phyloP scores from a whole-genome alignment of 2,329 filamentous ascomycete species.

The Fusarium sp. region DNA sequence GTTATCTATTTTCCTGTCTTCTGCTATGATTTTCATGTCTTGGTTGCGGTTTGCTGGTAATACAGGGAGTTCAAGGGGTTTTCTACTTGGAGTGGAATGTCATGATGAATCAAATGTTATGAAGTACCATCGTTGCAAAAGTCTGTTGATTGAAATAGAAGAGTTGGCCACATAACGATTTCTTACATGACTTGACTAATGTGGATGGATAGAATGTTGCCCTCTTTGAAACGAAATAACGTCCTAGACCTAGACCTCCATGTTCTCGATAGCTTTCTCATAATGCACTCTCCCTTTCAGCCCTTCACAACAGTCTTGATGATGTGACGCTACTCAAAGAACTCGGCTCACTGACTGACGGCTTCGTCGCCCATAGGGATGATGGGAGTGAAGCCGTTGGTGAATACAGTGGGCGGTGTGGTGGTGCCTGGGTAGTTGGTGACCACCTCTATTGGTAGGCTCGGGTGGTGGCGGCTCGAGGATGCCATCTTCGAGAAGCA shows the following conservation, averaged over 20 bases:
- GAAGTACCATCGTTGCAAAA: conserved; percentile 26
- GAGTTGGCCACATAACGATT: conserved; percentile 1
- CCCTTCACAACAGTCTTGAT: background rate
- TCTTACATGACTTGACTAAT: background rate
- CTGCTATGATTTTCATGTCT: background rate
- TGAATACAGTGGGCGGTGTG: conserved; percentile 40
- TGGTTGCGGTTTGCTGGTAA: background rate
- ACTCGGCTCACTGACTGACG: conserved; percentile 9
- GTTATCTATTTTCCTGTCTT: conserved; percentile 9
- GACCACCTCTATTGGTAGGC: background rate
- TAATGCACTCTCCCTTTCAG: background rate
- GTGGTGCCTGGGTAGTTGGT: conserved; percentile 37
- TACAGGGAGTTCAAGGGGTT: conserved; percentile 24
- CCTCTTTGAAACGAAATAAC: background rate
- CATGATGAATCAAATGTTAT: conserved; percentile 1
- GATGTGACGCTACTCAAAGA: background rate
- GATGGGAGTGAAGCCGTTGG: conserved; percentile 40
- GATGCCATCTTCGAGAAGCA: conserved; percentile 28
- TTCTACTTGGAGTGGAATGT: background rate
- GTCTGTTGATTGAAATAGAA: conserved; percentile 33
- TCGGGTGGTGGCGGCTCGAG: conserved; percentile 28
- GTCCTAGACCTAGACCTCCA: too few species aligned
- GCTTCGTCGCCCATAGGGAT: conserved; percentile 40
- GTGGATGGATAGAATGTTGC: background rate
- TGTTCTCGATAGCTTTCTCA: too few species aligned